phyloP scores from a whole-genome alignment of 208 protist genomes.

The Trypanosoma conorhini region DNA sequence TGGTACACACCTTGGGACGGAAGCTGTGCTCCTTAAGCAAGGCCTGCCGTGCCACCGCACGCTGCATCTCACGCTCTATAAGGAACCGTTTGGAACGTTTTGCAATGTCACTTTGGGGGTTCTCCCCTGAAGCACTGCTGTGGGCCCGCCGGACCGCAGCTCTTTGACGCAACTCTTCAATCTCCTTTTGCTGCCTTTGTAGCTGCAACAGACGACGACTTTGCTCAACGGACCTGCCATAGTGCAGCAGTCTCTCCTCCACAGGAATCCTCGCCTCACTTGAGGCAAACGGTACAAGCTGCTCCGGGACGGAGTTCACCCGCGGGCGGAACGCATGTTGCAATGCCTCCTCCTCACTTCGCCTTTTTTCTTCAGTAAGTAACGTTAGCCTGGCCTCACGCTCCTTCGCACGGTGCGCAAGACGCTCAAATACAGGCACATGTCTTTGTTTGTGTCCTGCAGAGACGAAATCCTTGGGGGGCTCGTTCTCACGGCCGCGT shows the following conservation, averaged over 20 bases:
- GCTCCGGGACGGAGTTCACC: conserved; percentile 39
- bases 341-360: conserved; percentile 40
- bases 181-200: conserved; percentile 39
- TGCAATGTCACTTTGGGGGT: conserved; percentile 17
- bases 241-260: conserved; percentile 75
- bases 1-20: conserved; percentile 59
- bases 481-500: not conserved
- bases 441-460: not conserved
- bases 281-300: conserved; percentile 15
- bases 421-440: conserved; percentile 58
- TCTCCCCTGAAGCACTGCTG: conserved; percentile 5
- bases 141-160: not conserved
- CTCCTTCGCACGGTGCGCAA: conserved; percentile 45
- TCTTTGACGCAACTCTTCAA: conserved; percentile 30
- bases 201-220: conserved; percentile 35
- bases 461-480: not conserved
- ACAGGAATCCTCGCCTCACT: conserved; percentile 45
- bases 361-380: conserved; percentile 30
- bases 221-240: conserved; percentile 52
- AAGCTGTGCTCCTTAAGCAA: conserved; percentile 41
- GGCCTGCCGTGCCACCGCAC: conserved; percentile 27
- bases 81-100: conserved; percentile 46
- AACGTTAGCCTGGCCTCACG: conserved; percentile 25
- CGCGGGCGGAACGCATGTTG: conserved; percentile 51
- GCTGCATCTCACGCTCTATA: conserved; percentile 37